Evolutionary conservation across 1,284 basidiomycete genomes (phyloP).

Genomic region (Fistulinella cinereoalba): DNA sequence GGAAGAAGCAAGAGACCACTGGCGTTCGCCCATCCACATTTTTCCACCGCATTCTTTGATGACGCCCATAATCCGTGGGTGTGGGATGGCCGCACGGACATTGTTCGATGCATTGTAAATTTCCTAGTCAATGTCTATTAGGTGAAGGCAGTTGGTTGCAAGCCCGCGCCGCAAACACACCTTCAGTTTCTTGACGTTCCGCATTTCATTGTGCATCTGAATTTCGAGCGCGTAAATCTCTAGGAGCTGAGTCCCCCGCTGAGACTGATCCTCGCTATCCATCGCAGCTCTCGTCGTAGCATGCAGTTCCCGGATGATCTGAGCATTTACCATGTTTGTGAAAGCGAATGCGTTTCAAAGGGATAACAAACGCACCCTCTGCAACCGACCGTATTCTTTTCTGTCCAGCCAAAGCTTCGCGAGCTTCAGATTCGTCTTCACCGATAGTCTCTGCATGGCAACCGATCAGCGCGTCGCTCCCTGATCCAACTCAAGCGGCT

Average conservation of each 20-base stretch:
- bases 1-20: constrained; percentile 95
- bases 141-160: background rate
- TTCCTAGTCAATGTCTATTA: constrained; percentile 52
- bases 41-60: constrained; percentile 99
- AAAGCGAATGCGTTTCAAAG: background rate
- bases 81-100: constrained; percentile 95
- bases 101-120: constrained; percentile 94
- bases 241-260: constrained; percentile 88
- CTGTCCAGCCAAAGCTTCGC: constrained; percentile 97
- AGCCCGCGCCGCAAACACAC: constrained; percentile 35
- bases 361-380: constrained; percentile 53
- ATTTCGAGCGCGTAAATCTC: constrained; percentile 99
- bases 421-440: constrained; percentile 95
- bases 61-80: constrained; percentile 97
- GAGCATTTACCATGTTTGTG: background rate
- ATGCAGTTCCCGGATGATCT: constrained; percentile 77
- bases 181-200: constrained; percentile 95
- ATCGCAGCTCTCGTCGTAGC: constrained; percentile 54
- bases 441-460: constrained; percentile 73
- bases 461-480: too few species aligned
- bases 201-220: constrained; percentile 97
- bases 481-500: too few species aligned
- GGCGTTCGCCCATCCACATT: constrained; percentile 99
- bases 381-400: constrained; percentile 84
- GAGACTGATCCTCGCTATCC: constrained; percentile 82